A percentile compares a stretch with the other conserved stretches of the same genome.
Conservation (phyloP, 495 filamentous ascomycete genomes). For the Penicillium silybi region DNA sequence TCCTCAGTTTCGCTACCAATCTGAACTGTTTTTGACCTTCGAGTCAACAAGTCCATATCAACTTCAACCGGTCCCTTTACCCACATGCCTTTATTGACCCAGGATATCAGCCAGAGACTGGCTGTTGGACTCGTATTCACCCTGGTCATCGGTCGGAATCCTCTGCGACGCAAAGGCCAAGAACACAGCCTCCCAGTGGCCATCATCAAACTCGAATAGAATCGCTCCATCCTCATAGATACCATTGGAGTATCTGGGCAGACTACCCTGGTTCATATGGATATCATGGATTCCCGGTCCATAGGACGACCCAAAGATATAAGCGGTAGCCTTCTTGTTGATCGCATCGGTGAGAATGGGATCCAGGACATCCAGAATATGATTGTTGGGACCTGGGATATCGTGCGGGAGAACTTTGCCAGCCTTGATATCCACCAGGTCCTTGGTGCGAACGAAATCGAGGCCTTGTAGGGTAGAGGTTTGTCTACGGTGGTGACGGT, state of each 20-base stretch:
- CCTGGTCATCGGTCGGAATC: conserved; percentile 17
- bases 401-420: conserved; percentile 22
- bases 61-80: not conserved
- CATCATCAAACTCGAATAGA: conserved; percentile 34
- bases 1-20: no score
- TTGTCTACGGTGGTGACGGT: conserved; percentile 9
- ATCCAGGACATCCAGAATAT: conserved; percentile 33
- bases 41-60: not conserved
- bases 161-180: conserved; percentile 24
- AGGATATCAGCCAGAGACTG: conserved; percentile 19
- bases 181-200: conserved; percentile 25
- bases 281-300: conserved; percentile 39
- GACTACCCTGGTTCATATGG: conserved; percentile 44
- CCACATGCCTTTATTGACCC: not conserved
- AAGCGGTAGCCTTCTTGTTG: conserved; percentile 27
- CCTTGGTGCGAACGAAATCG: conserved; percentile 24
- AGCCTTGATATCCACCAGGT: conserved; percentile 14
- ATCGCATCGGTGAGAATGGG: conserved; percentile 33
- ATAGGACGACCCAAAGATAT: conserved; percentile 33
- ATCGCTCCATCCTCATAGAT: conserved; percentile 36
- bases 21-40: no score
- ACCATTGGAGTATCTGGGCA: conserved; percentile 31
- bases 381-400: conserved; percentile 21
- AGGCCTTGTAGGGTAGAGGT: conserved; percentile 18
- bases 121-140: conserved; percentile 16